A percentile compares a stretch with the other conserved stretches of the same genome.
phyloP scores from a whole-genome alignment of 2,329 filamentous ascomycete species.

The Aspergillus sp. region DNA sequence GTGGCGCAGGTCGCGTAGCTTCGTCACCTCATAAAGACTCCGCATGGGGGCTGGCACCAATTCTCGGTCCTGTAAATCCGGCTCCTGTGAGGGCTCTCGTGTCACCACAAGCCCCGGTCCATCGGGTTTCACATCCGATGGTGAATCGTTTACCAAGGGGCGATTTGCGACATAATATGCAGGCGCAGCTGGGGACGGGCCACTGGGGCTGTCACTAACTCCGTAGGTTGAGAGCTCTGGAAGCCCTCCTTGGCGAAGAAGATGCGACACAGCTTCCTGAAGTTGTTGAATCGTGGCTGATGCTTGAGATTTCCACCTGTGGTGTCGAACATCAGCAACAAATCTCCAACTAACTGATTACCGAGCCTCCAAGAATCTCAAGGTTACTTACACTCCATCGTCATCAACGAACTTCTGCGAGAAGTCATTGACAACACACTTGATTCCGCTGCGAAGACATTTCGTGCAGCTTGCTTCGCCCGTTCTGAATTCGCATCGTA shows the following conservation, averaged over 20 bases:
- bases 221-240: slow-evolving; percentile 43
- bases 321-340: slow-evolving; percentile 9
- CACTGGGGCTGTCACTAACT: slow-evolving; percentile 27
- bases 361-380: not conserved
- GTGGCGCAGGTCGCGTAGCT: slow-evolving; percentile 45
- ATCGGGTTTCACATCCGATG: slow-evolving; percentile 27
- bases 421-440: slow-evolving; percentile 57
- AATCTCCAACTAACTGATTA: not conserved
- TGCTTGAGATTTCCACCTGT: slow-evolving; percentile 49
- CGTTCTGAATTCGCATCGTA: slow-evolving; percentile 53
- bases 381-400: slow-evolving; percentile 48
- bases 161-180: slow-evolving; percentile 29
- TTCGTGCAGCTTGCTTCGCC: slow-evolving; percentile 50
- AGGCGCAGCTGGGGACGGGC: slow-evolving; percentile 24
- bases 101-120: slow-evolving; percentile 40
- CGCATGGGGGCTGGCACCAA: slow-evolving; percentile 54
- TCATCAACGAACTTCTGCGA: slow-evolving; percentile 57
- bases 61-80: slow-evolving; percentile 40
- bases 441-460: slow-evolving; percentile 51
- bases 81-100: slow-evolving; percentile 47
- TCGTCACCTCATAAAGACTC: slow-evolving; percentile 56
- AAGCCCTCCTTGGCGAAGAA: slow-evolving; percentile 45
- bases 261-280: slow-evolving; percentile 46
- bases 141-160: slow-evolving; percentile 26
- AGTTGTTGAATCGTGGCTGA: slow-evolving; percentile 43